phyloP scores from a whole-genome alignment of 768 basidiomycete species.

The Trametes cubensis region DNA sequence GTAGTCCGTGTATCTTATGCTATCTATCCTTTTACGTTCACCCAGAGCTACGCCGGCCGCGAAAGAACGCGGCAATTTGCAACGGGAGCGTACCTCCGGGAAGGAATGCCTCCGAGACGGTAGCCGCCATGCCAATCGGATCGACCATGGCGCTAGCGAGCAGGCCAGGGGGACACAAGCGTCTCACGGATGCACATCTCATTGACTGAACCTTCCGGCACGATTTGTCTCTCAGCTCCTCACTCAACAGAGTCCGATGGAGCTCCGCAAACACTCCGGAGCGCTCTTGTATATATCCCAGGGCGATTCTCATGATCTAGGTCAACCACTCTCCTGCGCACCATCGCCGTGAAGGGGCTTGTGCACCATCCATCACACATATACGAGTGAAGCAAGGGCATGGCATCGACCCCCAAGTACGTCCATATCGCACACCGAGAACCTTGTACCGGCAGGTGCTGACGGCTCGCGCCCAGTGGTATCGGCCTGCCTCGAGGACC shows the following conservation, averaged over 20 bases:
- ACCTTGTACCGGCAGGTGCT: neutral
- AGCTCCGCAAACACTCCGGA: conserved; percentile 14
- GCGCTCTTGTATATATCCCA: conserved; percentile 13
- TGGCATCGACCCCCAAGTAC: conserved; percentile 6
- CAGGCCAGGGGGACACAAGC: neutral
- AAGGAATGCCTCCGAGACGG: too few relatives aligned
- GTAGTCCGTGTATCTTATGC: conserved; percentile 16
- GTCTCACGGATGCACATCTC: neutral
- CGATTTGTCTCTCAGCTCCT: conserved; percentile 12
- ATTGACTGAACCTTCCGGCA: conserved; percentile 5
- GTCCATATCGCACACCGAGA: neutral
- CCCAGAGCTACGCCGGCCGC: too few relatives aligned
- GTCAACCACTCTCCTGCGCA: neutral
- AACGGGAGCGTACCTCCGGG: too few relatives aligned
- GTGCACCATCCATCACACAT: neutral
- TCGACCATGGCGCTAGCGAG: neutral
- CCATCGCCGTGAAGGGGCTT: neutral
- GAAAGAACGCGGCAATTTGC: too few relatives aligned
- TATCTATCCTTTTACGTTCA: neutral
- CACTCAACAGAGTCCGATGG: conserved; percentile 16
- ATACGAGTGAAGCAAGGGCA: neutral
- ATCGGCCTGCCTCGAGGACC: conserved; percentile 12
- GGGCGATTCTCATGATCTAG: neutral
- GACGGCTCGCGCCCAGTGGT: neutral
- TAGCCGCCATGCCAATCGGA: too few relatives aligned